phyloP scores from a whole-genome alignment of 202 grass and related monocot genomes.

The Eragrostis tef region DNA sequence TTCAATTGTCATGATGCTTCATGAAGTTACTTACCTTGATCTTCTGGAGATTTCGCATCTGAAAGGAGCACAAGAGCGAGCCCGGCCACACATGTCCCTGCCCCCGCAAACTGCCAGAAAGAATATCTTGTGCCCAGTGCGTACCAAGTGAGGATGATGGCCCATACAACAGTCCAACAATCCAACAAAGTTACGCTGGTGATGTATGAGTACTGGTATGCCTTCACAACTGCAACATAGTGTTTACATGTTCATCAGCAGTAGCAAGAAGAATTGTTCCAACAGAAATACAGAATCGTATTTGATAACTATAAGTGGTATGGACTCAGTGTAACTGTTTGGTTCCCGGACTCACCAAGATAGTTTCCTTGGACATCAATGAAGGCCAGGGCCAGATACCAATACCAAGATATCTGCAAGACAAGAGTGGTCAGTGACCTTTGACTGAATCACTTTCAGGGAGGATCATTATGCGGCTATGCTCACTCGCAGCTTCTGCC shows the following conservation, averaged over 20 bases:
- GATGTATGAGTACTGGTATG: constrained; percentile 88
- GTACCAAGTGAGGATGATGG: constrained; percentile 79
- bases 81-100: constrained; percentile 68
- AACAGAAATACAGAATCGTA: too few relatives aligned
- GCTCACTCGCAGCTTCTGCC: constrained; percentile 60
- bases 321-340: constrained; percentile 6
- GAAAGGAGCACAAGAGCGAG: constrained; percentile 82
- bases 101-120: constrained; percentile 64
- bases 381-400: constrained; percentile 73
- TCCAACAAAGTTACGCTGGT: constrained; percentile 82
- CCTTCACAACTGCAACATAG: constrained; percentile 69
- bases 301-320: background rate
- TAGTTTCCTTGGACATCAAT: constrained; percentile 81
- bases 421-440: constrained; percentile 15
- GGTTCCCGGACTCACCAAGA: constrained; percentile 57
- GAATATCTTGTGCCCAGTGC: constrained; percentile 76
- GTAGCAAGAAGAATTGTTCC: background rate
- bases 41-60: constrained; percentile 50
- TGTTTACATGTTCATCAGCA: constrained; percentile 20
- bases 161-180: constrained; percentile 90
- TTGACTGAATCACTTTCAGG: background rate
- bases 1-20: constrained; percentile 1
- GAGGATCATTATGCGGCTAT: constrained; percentile 6
- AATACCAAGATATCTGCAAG: constrained; percentile 89
- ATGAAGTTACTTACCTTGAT: constrained; percentile 46